Evolutionary conservation across 805 yeast genomes (phyloP).

Genomic region (Citeromyces matritensis): DNA sequence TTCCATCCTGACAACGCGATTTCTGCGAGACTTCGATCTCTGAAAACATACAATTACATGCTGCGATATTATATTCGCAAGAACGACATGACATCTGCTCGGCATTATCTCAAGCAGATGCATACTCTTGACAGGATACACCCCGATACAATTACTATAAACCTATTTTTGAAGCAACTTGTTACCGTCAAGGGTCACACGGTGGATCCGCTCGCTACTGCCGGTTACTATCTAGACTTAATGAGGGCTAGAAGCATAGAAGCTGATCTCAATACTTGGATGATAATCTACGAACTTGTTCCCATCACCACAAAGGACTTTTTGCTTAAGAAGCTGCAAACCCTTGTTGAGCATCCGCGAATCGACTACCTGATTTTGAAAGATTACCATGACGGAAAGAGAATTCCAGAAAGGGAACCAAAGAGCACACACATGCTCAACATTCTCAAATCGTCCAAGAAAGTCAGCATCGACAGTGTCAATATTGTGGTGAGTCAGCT

Average conservation of each 20-base stretch:
- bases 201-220: conserved; percentile 4
- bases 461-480: conserved; percentile 5
- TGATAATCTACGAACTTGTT: conserved; percentile 15
- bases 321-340: conserved; percentile 15
- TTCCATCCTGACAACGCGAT: conserved; percentile 20
- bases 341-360: conserved; percentile 10
- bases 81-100: conserved; percentile 23
- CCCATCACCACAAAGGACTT: conserved; percentile 14
- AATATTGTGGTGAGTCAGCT: neutral
- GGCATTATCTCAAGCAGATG: conserved; percentile 24
- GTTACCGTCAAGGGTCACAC: conserved; percentile 6
- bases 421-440: neutral
- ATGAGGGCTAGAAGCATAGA: conserved; percentile 13
- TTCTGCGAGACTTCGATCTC: conserved; percentile 14
- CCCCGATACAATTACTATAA: conserved; percentile 22
- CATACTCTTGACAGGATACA: conserved; percentile 10
- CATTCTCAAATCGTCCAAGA: neutral
- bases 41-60: conserved; percentile 18
- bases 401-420: neutral
- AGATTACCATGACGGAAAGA: neutral
- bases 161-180: conserved; percentile 17
- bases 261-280: conserved; percentile 23
- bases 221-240: conserved; percentile 12
- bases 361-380: neutral
- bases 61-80: conserved; percentile 20